Evolutionary conservation across 2,329 filamentous ascomycete species (phyloP), one percentile per base, ranked within the genome.

Genomic region (Clarireedia homoeocarpa): DNA sequence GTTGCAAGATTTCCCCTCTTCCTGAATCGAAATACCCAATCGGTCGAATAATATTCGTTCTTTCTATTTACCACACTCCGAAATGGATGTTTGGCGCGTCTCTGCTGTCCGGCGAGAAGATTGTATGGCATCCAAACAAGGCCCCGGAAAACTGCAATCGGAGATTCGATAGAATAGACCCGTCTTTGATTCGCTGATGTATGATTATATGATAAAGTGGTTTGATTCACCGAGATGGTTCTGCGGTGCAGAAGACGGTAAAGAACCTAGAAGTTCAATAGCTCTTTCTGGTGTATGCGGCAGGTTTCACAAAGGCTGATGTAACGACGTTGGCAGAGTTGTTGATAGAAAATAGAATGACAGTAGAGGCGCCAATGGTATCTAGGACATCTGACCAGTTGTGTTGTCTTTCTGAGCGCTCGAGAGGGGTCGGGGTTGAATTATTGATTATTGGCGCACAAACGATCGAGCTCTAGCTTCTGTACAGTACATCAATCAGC

Each of bases 371-470:
- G 52, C 52, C 52, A 50, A 50, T 55, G 52, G 36, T 12, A 34
- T 36, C 34, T 44, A 26, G 23, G 6, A 42, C 46, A 44, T 42
- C 26, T 36, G 46, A 30, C 46, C 34, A 55, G 34, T 14, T 30
- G 17, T 55, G 17, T 55, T 30, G 49, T 26, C 17, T 40, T 40
- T 20, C 39, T 46, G 34, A 55, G 24, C n/a, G n/a, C 27, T 50
- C n/a, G 46, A 50, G 52, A 55, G 52, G 52, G 52, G 52, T 47
- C 7, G 23, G 34, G 24, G 17, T 30, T 30, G 24, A 15, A 47
- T 44, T 36, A 39, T 55, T 26, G 46, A 50, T 23, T 48, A 15
- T 24, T 54, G 42, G 52, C 52, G 52, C 52, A 55, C 48, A 40
- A 38, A 27, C 27, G 27, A 30, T 30, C 27, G 34, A 40, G 39